A percentile compares a stretch with the other conserved stretches of the same genome.
These are phyloP conservation scores for Debaryomyces nepalensis DNA, from an alignment of 1,139 yeast genomes.

Conservation along the genomic window DNA sequence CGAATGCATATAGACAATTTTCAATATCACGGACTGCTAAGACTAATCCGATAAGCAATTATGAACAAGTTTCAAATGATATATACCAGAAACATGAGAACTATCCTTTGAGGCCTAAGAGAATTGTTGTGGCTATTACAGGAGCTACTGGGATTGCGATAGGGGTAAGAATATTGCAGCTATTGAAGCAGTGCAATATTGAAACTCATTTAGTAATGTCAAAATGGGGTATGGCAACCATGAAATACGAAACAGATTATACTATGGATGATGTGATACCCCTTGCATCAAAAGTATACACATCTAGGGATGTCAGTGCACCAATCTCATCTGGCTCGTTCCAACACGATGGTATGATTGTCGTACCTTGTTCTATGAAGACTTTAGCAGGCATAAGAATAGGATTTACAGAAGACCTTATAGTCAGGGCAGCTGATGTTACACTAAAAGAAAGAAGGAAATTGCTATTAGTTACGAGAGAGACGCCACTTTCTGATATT, in stretches of 20 bases:
- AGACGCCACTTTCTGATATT: constrained; percentile 25
- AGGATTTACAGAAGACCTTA: constrained; percentile 25
- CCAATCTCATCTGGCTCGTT: constrained; percentile 27
- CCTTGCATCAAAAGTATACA: constrained; percentile 19
- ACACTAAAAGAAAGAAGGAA: constrained; percentile 23
- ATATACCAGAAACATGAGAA: background rate
- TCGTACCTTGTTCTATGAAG: constrained; percentile 27
- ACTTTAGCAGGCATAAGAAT: constrained; percentile 24
- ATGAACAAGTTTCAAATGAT: background rate
- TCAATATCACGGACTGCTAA: constrained; percentile 1
- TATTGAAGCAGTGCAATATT: constrained; percentile 17
- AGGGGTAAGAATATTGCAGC: constrained; percentile 20
- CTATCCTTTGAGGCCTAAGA: constrained; percentile 16
- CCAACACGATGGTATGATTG: constrained; percentile 27
- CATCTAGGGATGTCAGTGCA: constrained; percentile 22
- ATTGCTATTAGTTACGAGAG: constrained; percentile 22
- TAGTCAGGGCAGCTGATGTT: constrained; percentile 27
- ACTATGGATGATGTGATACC: constrained; percentile 17
- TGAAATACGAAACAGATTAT: constrained; percentile 25
- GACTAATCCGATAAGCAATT: background rate
- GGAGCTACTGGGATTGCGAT: constrained; percentile 25
- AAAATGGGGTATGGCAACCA: constrained; percentile 26
- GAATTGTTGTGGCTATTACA: constrained; percentile 25
- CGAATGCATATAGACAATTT: constrained; percentile 2
- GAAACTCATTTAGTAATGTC: constrained; percentile 25